Evolutionary conservation across 1,139 yeast species (phyloP), one percentile per base, ranked within the genome.

Genomic region (Candida sanyaensis): DNA sequence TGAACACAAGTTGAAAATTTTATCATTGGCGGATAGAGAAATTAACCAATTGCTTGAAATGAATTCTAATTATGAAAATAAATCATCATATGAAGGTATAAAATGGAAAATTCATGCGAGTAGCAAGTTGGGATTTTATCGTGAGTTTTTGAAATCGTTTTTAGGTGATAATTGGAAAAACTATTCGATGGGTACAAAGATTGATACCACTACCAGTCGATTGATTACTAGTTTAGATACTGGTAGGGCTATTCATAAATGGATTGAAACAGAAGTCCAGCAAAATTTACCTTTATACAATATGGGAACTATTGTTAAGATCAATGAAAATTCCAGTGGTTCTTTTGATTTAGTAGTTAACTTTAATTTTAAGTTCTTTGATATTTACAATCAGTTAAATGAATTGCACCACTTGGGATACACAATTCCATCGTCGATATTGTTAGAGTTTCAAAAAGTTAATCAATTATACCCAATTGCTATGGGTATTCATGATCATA

Each of bases 151-250:
- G 10, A 50, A 54, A 5, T 50, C 43, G n/a, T 48, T 73, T 2
- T 71, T 92, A 9, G 96, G 97, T 0, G 60, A 71, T 11, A 86
- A 84, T 29, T 92, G 97, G 97, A 72, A 69, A 43, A 75, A 80
- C 39, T 88, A 85, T 56, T 83, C 92, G 0, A 84, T 86, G 43
- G 97, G 97, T 0, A 78, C 75, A 46, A 80, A 78, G 52, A 77
- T 92, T 1, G 71, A 76, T 12, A 63, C 73, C 1, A 88, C 83
- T 50, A 73, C 83, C 12, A 58, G 62, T 1, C 65, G 69, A 1
- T 69, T 87, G 41, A 59, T 73, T 13, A 65, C 71, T 23, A 78
- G 73, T 42, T 66, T 84, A 10, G 72, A 84, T 45, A 64, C 83
- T 0, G 65, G 73, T 5, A 59, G 49, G 0, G 55, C 77, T 0